Base-by-base conservation (phyloP, 2,329 filamentous ascomycete genomes). In the Sporothrix dimorphospora region DNA sequence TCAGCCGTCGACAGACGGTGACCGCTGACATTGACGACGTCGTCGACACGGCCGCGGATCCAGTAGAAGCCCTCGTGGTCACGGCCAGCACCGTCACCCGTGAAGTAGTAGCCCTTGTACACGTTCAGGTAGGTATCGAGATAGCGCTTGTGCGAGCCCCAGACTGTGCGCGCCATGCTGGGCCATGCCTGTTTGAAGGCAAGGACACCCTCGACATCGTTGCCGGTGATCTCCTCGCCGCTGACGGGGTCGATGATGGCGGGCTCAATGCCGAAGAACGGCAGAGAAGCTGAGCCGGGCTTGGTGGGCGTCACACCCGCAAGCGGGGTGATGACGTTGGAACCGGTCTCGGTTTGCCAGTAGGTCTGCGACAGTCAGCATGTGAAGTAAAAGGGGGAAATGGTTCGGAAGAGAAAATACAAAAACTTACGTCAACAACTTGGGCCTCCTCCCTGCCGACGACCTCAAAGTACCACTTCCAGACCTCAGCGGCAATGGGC, bases 11-110 rank as follows among this genome's bases (percentile, higher is more conserved):
- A 98, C 75, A 99, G 87, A 81, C 96, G 92, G 83, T 99, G 96
- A 38, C 96, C 96, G 77, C 92, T 96, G 74, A 99, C 96, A 82
- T 99, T 99, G 81, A 99, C 95, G 57, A 99, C 96, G 79, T 99
- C 96, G 80, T 99, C 96, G 70, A 99, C 96, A 82, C 96, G 94
- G 76, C 96, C 96, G 75, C 96, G 93, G 81, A 99, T 99, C 96
- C 96, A 99, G 89, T 98, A 99, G 87, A 98, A 99, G 72, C 96
- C 96, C 79, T 99, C 96, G 83, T 97, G 92, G 81, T 99, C 96
- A 80, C 96, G 93, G 73, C 93, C 96, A 71, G 96, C 96, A 80
- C 96, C 96, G 80, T 99, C 96, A 72, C 93, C 93, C 19, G 93
- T 96, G 84, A 96, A 97, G 84, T 99, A 99, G 86, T 97, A 98